Percentiles rank a stretch among this genome's conserved stretches.
Evolutionary conservation across 305 asterid species (phyloP).

Genomic region (Solanum hybrid): DNA sequence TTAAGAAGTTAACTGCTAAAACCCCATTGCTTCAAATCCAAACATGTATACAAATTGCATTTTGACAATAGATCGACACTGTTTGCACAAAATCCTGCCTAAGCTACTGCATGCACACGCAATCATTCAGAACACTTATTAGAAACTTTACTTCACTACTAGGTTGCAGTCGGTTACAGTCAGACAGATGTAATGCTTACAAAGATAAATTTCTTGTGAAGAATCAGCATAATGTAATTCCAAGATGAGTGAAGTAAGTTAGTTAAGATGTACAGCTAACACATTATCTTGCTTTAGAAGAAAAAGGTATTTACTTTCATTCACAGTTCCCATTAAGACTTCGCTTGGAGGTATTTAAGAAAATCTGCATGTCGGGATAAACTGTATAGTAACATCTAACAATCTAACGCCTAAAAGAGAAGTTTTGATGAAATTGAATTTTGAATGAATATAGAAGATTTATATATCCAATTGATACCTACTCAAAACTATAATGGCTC

Average conservation of each 20-base stretch:
- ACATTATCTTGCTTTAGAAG: not conserved
- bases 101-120: not conserved
- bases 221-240: not conserved
- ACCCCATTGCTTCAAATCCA: not conserved
- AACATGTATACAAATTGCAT: not conserved
- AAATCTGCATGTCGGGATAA: not conserved
- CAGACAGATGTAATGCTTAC: not conserved
- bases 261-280: not conserved
- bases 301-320: not conserved
- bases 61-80: not conserved
- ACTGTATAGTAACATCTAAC: not conserved
- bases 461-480: not conserved
- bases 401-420: not conserved
- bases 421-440: not conserved
- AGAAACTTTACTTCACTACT: not conserved
- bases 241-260: not conserved
- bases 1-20: not conserved
- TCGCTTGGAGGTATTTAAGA: not conserved
- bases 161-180: not conserved
- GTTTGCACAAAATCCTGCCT: not conserved
- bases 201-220: not conserved
- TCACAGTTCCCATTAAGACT: not conserved
- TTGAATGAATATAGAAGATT: not conserved
- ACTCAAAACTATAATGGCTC: not conserved
- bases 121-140: not conserved